Evolutionary conservation across 768 basidiomycete species (phyloP).

Genomic region (Stropharia rugosoannulata): DNA sequence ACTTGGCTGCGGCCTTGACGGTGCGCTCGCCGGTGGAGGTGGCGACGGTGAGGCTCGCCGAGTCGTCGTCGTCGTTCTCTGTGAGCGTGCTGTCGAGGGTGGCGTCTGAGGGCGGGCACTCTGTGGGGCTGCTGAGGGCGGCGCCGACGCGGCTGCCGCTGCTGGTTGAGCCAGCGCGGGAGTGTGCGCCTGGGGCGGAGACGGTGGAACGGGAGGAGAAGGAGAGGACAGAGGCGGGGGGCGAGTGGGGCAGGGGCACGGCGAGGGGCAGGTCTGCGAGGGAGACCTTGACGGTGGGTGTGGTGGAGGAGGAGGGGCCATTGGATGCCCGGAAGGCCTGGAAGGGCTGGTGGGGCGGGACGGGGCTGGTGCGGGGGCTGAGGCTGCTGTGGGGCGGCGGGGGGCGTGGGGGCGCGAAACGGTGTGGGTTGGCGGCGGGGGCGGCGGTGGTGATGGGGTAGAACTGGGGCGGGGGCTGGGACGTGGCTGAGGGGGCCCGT

Average conservation of each 20-base stretch:
- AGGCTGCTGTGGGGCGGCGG: neutral
- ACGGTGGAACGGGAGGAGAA: slow-evolving; percentile 75
- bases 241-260: slow-evolving; percentile 68
- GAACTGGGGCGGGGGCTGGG: slow-evolving; percentile 30
- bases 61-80: slow-evolving; percentile 12
- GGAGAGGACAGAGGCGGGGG: slow-evolving; percentile 69
- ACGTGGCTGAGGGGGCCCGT: slow-evolving; percentile 44
- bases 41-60: neutral
- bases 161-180: neutral
- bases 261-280: slow-evolving; percentile 57
- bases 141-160: neutral
- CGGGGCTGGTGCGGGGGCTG: slow-evolving; percentile 14
- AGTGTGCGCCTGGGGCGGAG: neutral
- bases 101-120: slow-evolving; percentile 14
- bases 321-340: slow-evolving; percentile 24
- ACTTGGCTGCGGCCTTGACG: slow-evolving; percentile 72
- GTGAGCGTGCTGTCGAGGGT: slow-evolving; percentile 36
- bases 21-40: slow-evolving; percentile 44
- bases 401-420: slow-evolving; percentile 37
- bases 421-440: slow-evolving; percentile 59
- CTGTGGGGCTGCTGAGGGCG: neutral
- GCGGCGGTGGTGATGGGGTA: slow-evolving; percentile 59
- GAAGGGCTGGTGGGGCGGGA: slow-evolving; percentile 25
- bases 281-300: slow-evolving; percentile 41
- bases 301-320: slow-evolving; percentile 9